Base-by-base conservation (phyloP, 2,329 filamentous ascomycete genomes). In the Neonectria ditissima region DNA sequence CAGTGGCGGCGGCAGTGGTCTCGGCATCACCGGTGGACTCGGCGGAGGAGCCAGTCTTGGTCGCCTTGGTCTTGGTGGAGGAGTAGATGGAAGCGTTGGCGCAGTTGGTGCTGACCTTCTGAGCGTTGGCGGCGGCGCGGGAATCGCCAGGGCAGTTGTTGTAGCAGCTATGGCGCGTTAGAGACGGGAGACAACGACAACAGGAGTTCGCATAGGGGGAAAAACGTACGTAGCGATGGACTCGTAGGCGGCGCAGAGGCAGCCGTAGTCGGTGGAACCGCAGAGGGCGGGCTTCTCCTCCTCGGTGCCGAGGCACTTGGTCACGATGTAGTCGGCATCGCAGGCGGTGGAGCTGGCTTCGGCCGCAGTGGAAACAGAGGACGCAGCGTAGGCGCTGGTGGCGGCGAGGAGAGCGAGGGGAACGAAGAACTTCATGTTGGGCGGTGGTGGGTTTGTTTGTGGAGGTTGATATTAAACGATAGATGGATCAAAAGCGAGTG, bases 91-190 rank as follows among this genome's bases (percentile, higher is more conserved):
- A 80, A 63, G 81, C 82, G 68, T 82, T 79, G 60, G 75, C 73
- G 79, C 84, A 86, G 79, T 76, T 81, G 70, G 80, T 77, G 63
- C 74, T 73, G 65, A 82, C 78, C 73, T 37, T 5, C 14, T 82
- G 78, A 68, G 76, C 73, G 53, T 76, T 66, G 68, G 77, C 78
- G 20, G 73, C 57, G 65, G 71, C 76, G 48, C 80, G 78, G 54
- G 72, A 2, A 75, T 86, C 84, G 70, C 82, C 77, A 73, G 84
- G 84, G 79, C 84, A 86, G 81, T 86, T 86, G 80, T 84, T 84
- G 79, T 80, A 86, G 82, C 84, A 86, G 65, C 82, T 84, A 59
- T 10, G 14, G 22, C 22, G 52, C 22, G 54, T 66, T 44, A 64
- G 61, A 66, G 37, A 8, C n/a, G n/a, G 9, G 28, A 51, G 14